Conservation (phyloP, 2,329 filamentous ascomycete genomes). For the Eutypa lata region DNA sequence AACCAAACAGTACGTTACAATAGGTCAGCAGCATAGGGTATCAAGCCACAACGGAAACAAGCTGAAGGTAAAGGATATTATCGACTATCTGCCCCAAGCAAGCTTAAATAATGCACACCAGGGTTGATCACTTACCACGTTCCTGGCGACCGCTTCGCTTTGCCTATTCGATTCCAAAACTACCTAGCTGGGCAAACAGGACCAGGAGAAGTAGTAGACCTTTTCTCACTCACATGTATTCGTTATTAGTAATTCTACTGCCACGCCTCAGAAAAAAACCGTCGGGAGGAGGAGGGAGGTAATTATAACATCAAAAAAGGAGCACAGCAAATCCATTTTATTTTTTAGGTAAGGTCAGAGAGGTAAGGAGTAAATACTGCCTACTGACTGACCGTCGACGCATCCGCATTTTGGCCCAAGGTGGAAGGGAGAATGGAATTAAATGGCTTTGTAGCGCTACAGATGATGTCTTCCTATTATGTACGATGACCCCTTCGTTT, state of each 20-base stretch:
- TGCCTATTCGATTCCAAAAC: not conserved
- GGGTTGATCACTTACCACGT: constrained; percentile 1
- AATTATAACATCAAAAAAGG: not conserved
- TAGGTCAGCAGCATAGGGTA: not conserved
- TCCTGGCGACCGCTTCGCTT: constrained; percentile 7
- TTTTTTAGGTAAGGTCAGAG: constrained; percentile 56
- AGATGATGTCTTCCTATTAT: not conserved
- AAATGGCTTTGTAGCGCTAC: not conserved
- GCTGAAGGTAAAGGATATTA: constrained; percentile 11
- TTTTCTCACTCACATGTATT: constrained; percentile 20
- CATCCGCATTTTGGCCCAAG: no score
- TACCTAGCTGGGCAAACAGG: not conserved
- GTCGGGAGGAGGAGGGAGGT: not conserved
- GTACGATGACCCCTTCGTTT: not conserved
- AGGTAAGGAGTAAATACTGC: constrained; percentile 45
- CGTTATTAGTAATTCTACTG: constrained; percentile 13
- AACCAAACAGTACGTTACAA: not conserved
- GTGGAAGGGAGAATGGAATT: not conserved
- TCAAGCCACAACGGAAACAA: constrained; percentile 2
- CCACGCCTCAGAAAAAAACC: not conserved
- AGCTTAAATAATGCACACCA: constrained; percentile 1
- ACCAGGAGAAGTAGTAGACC: constrained; percentile 28
- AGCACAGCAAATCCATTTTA: constrained; percentile 1
- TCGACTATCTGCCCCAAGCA: not conserved
- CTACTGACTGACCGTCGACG: constrained; percentile 19